A percentile compares a stretch with the other conserved stretches of the same genome.
Evolutionary conservation across 352 stramenopile species (phyloP).

Genomic region (Plasmopara viticola): DNA sequence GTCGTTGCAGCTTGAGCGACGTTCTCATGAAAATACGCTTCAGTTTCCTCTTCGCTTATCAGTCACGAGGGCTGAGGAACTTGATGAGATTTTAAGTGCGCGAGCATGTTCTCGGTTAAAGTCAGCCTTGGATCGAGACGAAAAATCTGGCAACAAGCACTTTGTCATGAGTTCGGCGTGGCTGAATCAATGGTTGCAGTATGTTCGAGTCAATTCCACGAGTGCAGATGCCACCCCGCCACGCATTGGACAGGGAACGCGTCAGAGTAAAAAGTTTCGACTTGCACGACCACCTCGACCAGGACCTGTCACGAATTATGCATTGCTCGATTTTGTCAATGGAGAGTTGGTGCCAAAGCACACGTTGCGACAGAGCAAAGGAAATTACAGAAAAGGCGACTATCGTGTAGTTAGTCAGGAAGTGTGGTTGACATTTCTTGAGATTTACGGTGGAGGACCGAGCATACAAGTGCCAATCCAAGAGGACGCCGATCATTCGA

Average conservation of each 20-base stretch:
- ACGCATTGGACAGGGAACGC: background rate
- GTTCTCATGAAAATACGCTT: conserved; percentile 13
- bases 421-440: conserved; percentile 55
- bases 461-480: conserved; percentile 40
- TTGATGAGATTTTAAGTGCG: conserved; percentile 49
- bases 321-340: conserved; percentile 59
- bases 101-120: conserved; percentile 27
- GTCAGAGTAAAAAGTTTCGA: conserved; percentile 11
- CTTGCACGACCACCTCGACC: conserved; percentile 25
- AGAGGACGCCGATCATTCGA: background rate
- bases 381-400: conserved; percentile 30
- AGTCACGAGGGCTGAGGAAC: conserved; percentile 34
- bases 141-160: conserved; percentile 18
- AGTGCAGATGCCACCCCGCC: background rate
- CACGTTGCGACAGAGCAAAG: conserved; percentile 35
- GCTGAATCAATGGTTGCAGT: conserved; percentile 65
- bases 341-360: conserved; percentile 46
- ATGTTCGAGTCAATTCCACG: conserved; percentile 42
- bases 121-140: conserved; percentile 3
- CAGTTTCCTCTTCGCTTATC: conserved; percentile 26
- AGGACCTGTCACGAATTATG: conserved; percentile 58
- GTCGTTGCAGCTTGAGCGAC: conserved; percentile 18
- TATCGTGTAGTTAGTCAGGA: conserved; percentile 65
- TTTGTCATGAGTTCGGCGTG: conserved; percentile 55
- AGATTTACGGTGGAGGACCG: conserved; percentile 55